Conservation (phyloP, 257 asterid species). For the Capsicum pubescens region DNA sequence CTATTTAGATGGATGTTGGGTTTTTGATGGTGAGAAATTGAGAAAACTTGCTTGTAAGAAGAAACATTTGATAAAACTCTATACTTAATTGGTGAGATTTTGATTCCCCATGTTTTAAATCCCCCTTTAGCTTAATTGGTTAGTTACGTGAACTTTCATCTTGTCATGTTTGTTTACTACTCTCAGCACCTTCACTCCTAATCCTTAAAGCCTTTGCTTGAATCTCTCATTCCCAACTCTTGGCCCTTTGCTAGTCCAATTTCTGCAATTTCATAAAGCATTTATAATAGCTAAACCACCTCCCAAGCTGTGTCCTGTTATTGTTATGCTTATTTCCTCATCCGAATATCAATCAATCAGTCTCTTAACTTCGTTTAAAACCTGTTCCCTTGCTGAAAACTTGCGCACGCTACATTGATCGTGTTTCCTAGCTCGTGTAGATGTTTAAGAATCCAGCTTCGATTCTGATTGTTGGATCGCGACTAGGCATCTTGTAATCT, state of each 20-base stretch:
- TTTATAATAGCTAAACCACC: conserved; percentile 39
- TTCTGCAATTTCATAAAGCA: conserved; percentile 42
- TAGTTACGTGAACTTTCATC: background rate
- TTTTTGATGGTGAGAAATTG: too few species aligned
- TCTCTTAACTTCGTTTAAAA: conserved; percentile 35
- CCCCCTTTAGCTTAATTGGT: too few species aligned
- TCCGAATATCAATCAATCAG: conserved; percentile 30
- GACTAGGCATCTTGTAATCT: conserved; percentile 30
- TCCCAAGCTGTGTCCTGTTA: conserved; percentile 44
- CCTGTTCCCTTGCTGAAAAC: conserved; percentile 9
- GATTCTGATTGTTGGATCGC: background rate
- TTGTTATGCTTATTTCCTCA: conserved; percentile 40
- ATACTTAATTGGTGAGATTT: too few species aligned
- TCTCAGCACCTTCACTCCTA: conserved; percentile 35
- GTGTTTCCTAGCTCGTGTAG: conserved; percentile 12
- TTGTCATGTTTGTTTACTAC: conserved; percentile 36
- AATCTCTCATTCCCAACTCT: conserved; percentile 43
- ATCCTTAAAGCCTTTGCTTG: conserved; percentile 25
- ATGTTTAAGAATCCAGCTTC: conserved; percentile 35
- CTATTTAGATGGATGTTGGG: too few species aligned
- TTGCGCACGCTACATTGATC: conserved; percentile 15
- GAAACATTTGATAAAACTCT: too few species aligned
- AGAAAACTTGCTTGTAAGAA: too few species aligned
- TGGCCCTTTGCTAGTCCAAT: conserved; percentile 36
- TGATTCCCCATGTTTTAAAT: too few species aligned